Base-by-base conservation (phyloP, 1,284 basidiomycete species). In the Vanrija sp. region DNA sequence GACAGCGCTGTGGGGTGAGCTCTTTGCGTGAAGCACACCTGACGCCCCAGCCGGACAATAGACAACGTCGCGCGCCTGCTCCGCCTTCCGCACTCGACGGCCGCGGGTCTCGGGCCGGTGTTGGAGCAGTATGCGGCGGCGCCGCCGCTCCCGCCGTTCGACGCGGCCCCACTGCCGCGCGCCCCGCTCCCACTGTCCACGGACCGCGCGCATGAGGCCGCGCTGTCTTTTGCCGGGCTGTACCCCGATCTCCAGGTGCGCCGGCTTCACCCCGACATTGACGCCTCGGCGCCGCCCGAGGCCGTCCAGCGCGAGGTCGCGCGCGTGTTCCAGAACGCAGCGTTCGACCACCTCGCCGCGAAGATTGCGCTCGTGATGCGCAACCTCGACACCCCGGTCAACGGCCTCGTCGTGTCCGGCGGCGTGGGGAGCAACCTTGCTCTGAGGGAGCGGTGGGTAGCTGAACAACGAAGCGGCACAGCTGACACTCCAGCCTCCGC, bases 391-490 rank as follows among this genome's bases (percentile, higher is more conserved):
- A 78, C 19, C 78, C 77, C 14, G 65, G 85, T 39, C 57, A 69
- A 14, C 73, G 88, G 42, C 65, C 71, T 97, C 14, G 88, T 95
- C 0, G 85, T 89, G 10, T 90, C 88, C 56, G 93, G 93, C 1
- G 93, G 93, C 1, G 93, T 97, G 0, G 93, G 91, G 15, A 90
- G 89, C 61, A 97, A 97, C 65, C 47, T 68, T 38, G 85, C 81
- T 61, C 74, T 96, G 54, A 78, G 90, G 38, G 64, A 80, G 50
- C 79, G 83, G 90, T 88, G 49, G 45, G 80, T 63, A 8, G 18
- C 3, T 42, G 28, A 28, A 2, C 28, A 28, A 8, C 23, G 49
- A 7, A 21, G 19, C 7, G 43, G 46, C n/a, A 4, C 38, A 38
- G 10, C 54, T 61, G 50, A 55, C 29, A 1, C 34, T 2, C 19